These are phyloP conservation scores for Fusarium sororula DNA, from an alignment of 2,329 filamentous ascomycete genomes.

Conservation along the genomic window DNA sequence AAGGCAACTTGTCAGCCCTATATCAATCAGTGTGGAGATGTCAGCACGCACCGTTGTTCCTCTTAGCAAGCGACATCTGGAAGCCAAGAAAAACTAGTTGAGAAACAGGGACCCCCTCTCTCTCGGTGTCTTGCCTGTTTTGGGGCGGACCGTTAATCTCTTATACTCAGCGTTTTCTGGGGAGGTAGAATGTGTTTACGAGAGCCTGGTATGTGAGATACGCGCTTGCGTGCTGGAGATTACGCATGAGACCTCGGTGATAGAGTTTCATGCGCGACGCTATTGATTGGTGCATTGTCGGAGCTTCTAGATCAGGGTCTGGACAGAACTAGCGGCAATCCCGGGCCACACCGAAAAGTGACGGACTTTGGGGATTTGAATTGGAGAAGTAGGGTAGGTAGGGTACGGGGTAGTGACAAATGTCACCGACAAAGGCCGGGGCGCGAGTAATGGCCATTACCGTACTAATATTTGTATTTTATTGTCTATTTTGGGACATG, in stretches of 20 bases:
- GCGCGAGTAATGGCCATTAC: not conserved
- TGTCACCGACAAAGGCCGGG: not conserved
- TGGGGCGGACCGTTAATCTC: not conserved
- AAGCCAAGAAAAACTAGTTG: not conserved
- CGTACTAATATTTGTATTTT: not conserved
- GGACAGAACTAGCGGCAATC: not conserved
- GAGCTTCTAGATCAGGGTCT: constrained; percentile 1
- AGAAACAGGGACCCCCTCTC: not conserved
- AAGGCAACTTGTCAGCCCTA: not conserved
- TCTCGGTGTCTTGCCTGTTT: constrained; percentile 5
- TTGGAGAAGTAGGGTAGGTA: not conserved
- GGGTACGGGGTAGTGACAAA: not conserved
- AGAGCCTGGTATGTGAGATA: not conserved
- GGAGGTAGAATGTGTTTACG: not conserved
- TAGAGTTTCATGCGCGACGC: not conserved
- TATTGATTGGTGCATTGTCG: not conserved
- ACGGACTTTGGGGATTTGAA: not conserved
- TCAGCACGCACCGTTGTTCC: constrained; percentile 36
- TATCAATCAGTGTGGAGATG: not conserved
- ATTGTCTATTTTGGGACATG: not conserved
- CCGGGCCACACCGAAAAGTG: not conserved
- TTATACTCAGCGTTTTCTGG: not conserved
- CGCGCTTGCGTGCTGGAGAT: constrained; percentile 4
- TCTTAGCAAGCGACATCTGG: constrained; percentile 42
- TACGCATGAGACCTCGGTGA: not conserved